Evolutionary conservation across 495 filamentous ascomycete genomes (phyloP), one percentile per base, ranked within the genome.

Genomic region (Pyrenula massariospora): DNA sequence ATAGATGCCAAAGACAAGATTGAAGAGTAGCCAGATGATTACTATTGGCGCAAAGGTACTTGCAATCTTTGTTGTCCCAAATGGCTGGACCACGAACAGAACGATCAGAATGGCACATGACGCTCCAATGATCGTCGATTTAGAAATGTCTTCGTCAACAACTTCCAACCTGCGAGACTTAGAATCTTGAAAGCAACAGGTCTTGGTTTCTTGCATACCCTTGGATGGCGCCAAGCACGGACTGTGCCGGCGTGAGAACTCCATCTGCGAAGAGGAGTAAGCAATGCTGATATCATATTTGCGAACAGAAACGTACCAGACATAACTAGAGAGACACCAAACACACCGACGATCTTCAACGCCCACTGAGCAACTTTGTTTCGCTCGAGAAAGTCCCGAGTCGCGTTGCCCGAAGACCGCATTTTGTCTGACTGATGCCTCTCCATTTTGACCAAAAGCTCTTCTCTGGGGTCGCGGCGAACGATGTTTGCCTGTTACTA

Each of bases 301-400:
- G 24, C 5, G 12, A 21, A 56, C 55, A 53, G 52, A 57, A 56
- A 57, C 65, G 49, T 65, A 68, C 65, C 66, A 53, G 76, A 70
- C 55, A 88, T 81, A 48, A 88, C 80, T 74, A 89, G 77, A 2
- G 81, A 81, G 0, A 89, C 86, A 2, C 83, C 85, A 25, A 88
- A 65, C 8, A 89, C 82, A 0, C 83, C 86, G n/a, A 87, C 71
- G 24, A 80, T 66, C 64, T 88, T 86, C 15, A 89, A 68, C 0
- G 83, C 56, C 23, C 64, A 64, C 48, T 78, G 76, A 1, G 76
- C 72, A 23, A 81, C 60, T 15, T 48, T 66, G 59, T 74, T 84
- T 2, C 71, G 72, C 62, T 90, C 86, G 25, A 90, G 65, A 10
- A 75, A 64, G 2, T 68, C 72, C 15, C 86, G 76, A 11, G 86